phyloP scores from a whole-genome alignment of 2,329 filamentous ascomycete genomes.

The Colletotrichum sp. region DNA sequence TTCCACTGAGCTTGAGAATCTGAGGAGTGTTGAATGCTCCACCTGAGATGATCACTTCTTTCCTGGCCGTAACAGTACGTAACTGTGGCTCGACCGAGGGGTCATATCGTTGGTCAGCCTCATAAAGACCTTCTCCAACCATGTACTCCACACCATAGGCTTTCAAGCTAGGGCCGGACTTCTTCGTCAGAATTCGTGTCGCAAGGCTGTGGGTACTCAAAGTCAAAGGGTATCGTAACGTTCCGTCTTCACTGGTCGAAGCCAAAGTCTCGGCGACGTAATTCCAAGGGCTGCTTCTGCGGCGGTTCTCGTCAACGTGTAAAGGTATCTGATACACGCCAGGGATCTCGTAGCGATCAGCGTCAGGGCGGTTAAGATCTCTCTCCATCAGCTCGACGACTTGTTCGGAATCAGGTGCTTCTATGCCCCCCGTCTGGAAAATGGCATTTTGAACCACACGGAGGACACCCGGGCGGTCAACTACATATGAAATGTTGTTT shows the following conservation, averaged over 20 bases:
- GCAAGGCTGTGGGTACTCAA: conserved; percentile 39
- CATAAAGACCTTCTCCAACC: conserved; percentile 49
- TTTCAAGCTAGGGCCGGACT: not conserved
- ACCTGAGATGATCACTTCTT: conserved; percentile 54
- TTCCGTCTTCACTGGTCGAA: not conserved
- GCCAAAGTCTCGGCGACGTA: not conserved
- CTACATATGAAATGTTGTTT: not conserved
- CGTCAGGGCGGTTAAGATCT: not conserved
- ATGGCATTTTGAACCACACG: not conserved
- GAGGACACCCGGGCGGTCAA: not conserved
- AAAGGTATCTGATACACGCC: not conserved
- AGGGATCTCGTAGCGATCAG: not conserved
- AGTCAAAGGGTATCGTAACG: conserved; percentile 41
- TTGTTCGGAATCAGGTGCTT: not conserved
- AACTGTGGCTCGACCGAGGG: not conserved
- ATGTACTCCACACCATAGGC: conserved; percentile 50
- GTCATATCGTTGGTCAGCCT: conserved; percentile 42
- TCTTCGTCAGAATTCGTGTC: conserved; percentile 38
- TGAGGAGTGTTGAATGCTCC: conserved; percentile 61
- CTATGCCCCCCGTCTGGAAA: not conserved
- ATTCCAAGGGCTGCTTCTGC: not conserved
- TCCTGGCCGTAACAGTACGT: conserved; percentile 33
- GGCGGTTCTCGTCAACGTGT: not conserved
- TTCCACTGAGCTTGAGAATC: conserved; percentile 54
- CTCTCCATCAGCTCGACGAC: not conserved